These are phyloP conservation scores for Begonia peltatifolia DNA, from an alignment of 306 rosid species.

Conservation along the genomic window DNA sequence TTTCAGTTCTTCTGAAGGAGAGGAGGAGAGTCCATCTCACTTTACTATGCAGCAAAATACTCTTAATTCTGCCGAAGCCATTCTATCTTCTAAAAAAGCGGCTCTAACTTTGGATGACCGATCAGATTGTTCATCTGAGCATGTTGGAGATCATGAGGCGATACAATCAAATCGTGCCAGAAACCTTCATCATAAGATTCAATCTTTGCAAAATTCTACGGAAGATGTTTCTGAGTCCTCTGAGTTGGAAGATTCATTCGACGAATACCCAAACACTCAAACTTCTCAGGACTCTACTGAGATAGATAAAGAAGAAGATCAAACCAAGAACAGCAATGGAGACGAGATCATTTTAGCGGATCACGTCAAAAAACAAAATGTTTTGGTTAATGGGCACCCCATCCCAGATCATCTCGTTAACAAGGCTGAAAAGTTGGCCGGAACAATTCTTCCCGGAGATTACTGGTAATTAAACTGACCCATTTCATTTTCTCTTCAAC, in stretches of 20 bases:
- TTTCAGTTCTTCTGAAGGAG: constrained; percentile 11
- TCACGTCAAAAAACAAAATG: constrained; percentile 14
- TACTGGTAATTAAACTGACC: constrained; percentile 15
- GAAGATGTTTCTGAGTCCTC: constrained; percentile 12
- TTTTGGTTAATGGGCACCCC: constrained; percentile 27
- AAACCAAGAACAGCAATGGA: constrained; percentile 12
- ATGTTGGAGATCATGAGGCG: neutral
- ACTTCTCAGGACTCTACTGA: constrained; percentile 24
- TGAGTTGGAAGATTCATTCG: constrained; percentile 21
- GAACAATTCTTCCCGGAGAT: constrained; percentile 33
- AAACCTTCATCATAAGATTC: too few relatives aligned
- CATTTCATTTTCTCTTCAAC: neutral
- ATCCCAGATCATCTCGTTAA: constrained; percentile 17
- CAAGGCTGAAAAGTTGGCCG: constrained; percentile 38
- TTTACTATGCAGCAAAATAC: constrained; percentile 2
- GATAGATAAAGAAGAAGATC: constrained; percentile 21
- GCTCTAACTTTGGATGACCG: constrained; percentile 13
- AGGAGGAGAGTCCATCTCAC: constrained; percentile 7
- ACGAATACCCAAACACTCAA: constrained; percentile 17
- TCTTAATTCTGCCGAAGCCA: constrained; percentile 11
- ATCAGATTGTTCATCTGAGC: constrained; percentile 12
- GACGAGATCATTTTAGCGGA: constrained; percentile 14
- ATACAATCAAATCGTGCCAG: too few relatives aligned
- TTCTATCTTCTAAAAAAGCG: constrained; percentile 10
- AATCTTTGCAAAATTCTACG: constrained; percentile 3